Base-by-base conservation (phyloP, 2,329 filamentous ascomycete genomes). In the Lomentospora prolificans region DNA sequence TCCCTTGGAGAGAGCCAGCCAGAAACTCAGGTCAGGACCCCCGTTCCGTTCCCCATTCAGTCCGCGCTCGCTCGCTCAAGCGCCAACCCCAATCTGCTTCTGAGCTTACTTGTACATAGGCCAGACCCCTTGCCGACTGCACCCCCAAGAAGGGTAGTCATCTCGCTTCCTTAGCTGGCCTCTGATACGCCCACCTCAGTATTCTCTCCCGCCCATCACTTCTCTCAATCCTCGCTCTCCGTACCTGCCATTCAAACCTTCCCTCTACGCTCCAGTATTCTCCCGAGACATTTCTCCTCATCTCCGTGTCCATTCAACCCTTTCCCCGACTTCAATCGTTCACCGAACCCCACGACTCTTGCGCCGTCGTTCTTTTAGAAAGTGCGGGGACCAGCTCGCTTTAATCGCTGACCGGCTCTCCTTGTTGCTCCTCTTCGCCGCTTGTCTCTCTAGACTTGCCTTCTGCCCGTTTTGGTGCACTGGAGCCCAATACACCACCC, bases 131-230 rank as follows among this genome's bases (percentile, higher is more conserved):
- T 55, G 53, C 53, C 53, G 39, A 50, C 41, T 28, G n/a, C 36
- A 22, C 33, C 51, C 53, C 27, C 27, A 24, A 33, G 41, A 33
- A 41, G 31, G 36, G 44, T 28, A 44, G 36, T 55, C 53, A 55
- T 55, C 41, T 55, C 53, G 41, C 53, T 55, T 55, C 48, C 53
- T 55, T 41, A 48, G 53, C n/a, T n/a, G n/a, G n/a, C 53, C 53
- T 55, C 53, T 55, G 53, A 55, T 55, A 55, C 53, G 53, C 50
- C 53, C 24, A 41, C 25, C 12, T 33, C 27, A 28, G 22, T 41
- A 39, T 25, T 24, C 51, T 53, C 51, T 53, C 51, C 36, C 51
- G 33, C 51, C 51, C 51, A 24, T 53, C 51, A 53, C 51, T 53
- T 53, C 51, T 39, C 51, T 28, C 22, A 48, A 25, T 54, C 33